Conservation (phyloP, 495 filamentous ascomycete species). For the Aspergillus bridgeri region DNA sequence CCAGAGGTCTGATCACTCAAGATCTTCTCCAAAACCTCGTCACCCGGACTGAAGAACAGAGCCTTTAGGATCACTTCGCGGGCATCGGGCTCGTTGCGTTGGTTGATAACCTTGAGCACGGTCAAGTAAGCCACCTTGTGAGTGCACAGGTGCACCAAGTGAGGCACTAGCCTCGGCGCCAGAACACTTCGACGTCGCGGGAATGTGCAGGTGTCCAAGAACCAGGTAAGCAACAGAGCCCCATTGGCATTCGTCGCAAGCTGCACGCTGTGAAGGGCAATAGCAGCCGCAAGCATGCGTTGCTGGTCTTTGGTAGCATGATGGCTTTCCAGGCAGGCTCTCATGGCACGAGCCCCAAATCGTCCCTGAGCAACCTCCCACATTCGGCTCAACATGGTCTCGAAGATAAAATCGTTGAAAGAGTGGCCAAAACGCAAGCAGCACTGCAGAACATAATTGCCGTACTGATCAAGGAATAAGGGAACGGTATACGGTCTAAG, state of each 20-base stretch:
- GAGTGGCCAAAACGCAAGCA: conserved; percentile 86
- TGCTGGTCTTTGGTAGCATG: conserved; percentile 94
- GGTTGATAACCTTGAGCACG: conserved; percentile 97
- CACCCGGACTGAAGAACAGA: conserved; percentile 88
- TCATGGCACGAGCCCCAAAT: conserved; percentile 93
- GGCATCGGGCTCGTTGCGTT: conserved; percentile 89
- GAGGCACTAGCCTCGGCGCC: conserved; percentile 87
- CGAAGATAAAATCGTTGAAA: conserved; percentile 95
- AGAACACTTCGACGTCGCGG: conserved; percentile 87
- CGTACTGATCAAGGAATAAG: conserved; percentile 94
- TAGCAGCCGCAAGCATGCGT: conserved; percentile 88
- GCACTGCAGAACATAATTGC: conserved; percentile 96
- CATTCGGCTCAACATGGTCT: conserved; percentile 91
- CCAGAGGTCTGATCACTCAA: conserved; percentile 87
- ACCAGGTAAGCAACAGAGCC: conserved; percentile 92
- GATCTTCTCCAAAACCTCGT: conserved; percentile 86
- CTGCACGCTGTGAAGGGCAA: conserved; percentile 93
- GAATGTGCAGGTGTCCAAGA: conserved; percentile 97
- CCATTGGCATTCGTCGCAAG: conserved; percentile 96
- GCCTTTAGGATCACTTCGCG: conserved; percentile 90
- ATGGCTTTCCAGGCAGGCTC: conserved; percentile 95
- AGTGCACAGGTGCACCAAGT: conserved; percentile 95
- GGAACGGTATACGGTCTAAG: conserved; percentile 82
- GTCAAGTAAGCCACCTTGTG: conserved; percentile 99
- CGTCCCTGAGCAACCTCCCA: conserved; percentile 93